Evolutionary conservation across 805 yeast genomes (phyloP), one percentile per base, ranked within the genome.

Genomic region (Candida golubevii): DNA sequence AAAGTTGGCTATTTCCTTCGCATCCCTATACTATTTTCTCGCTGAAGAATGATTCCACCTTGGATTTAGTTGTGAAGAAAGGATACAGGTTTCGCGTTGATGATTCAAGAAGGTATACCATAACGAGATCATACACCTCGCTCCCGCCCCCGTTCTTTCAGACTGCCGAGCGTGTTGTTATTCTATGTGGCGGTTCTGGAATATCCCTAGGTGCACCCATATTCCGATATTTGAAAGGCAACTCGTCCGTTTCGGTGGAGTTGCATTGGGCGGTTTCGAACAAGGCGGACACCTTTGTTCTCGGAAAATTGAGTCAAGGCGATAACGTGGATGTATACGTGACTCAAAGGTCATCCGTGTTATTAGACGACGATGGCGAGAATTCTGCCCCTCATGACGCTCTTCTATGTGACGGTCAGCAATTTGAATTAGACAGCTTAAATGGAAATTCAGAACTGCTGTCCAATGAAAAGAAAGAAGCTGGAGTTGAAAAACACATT

Each of bases 101-200:
- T 13, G 31, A 45, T 6, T 36, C 46, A 10, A 18, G 37, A 6
- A 18, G 41, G 12, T 60, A 59, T 38, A 36, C 49, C 6, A 29
- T 62, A 9, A 45, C 61, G 7, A 60, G 58, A 2, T 71, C 71
- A 7, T 77, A 63, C 53, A 69, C 77, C 3, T 69, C 83, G 5
- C 44, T 79, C 4, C 66, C 75, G 10, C 49, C 55, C 10, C 63
- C 67, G 14, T 75, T 78, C 47, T 72, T 77, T 48, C 61, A 65
- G 33, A 69, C 78, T 0, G 81, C 78, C 0, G 74, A 72, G 30
- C 72, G 75, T 33, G 74, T 80, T 1, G 58, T 68, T 12, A 70
- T 84, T 14, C 68, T 84, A 1, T 77, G 83, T 49, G 91, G 90
- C 11, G 93, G 93, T 0, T 78, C 88, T 1, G 90, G 91, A 1